Base-by-base conservation (phyloP, 208 protist genomes). In the Crithidia acanthocephali region DNA sequence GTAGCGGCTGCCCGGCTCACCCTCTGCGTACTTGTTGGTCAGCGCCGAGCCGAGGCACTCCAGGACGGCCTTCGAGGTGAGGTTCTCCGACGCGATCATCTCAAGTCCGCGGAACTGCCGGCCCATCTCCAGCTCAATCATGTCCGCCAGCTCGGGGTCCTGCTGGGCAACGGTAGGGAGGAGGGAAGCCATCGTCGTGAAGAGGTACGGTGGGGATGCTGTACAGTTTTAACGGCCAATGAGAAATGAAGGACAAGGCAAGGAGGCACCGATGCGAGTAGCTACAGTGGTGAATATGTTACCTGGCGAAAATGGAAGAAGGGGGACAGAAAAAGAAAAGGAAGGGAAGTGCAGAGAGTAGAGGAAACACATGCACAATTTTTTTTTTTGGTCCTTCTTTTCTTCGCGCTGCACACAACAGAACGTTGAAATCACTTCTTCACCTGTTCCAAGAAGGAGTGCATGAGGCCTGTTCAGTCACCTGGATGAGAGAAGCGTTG, bases 11-110 rank as follows among this genome's bases (percentile, higher is more conserved):
- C 98, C 98, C 11, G 97, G 96, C 60, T 98, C 87, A 44, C 99
- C 99, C 84, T 99, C 99, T 20, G 98, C 98, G 80, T 99, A 99
- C 85, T 99, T 99, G 89, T 99, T 99, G 28, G 98, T 99, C 30
- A 99, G 83, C 55, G 85, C 87, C 20, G 98, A 99, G 40, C 98
- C 99, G 18, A 99, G 80, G 72, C 95, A 98, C 67, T 99, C 98
- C 51, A 99, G 87, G 13, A 99, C 98, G 33, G 98, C 98, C 50
- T 65, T 66, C 8, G 98, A 99, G 22, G 98, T 99, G 64, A 99
- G 99, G 88, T 99, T 99, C 94, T 99, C 87, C 15, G 89, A 95
- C 18, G 95, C 93, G 66, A 98, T 97, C 76, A 97, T 85, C 82
- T 97, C 93, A 13, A 98, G 75, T 7, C 93, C 92, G 56, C 83